Evolutionary conservation across 495 filamentous ascomycete genomes (phyloP), one percentile per base, ranked within the genome.

Genomic region (Aspergillus campestris): DNA sequence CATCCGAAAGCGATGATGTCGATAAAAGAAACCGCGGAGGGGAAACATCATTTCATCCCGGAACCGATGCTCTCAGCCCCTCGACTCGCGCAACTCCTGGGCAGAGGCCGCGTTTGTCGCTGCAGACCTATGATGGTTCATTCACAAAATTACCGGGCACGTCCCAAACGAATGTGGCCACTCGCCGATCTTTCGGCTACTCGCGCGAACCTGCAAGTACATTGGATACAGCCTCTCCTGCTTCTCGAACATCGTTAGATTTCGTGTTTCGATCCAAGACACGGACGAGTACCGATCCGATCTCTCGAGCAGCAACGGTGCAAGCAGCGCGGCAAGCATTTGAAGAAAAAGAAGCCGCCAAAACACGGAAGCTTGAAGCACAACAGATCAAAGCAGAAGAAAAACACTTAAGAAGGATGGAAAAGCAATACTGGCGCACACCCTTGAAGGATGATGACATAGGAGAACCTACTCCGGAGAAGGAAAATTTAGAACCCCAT

Each of bases 261-360:
- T 74, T 70, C 44, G 67, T 74, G 14, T 79, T 80, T 43, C 69
- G 74, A 36, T 69, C 55, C 55, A 74, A 47, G 55, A 75, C 59
- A 52, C 68, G 47, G 47, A 69, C 58, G 12, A 71, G 65, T 40
- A 65, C 59, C 8, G 74, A 80, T 48, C 69, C 77, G 6, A 55
- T 71, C 12, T 69, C 68, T 11, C 68, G 75, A 42, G 75, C 75
- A 44, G 75, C 74, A 14, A 70, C 70, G 8, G 68, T 80, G 6
- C 72, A 73, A 47, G 72, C 72, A 37, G 70, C 76, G 10, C 73
- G 77, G 9, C 70, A 71, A 47, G 76, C 77, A 3, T 81, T 80
- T 50, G 62, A 72, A 42, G 74, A 81, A 45, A 75, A 75, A 48
- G 75, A 81, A 53, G 75, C 66, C n/a, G 75, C 74, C 7, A 81